Conservation (phyloP, 306 rosid species). For the Rosa multiflora region DNA sequence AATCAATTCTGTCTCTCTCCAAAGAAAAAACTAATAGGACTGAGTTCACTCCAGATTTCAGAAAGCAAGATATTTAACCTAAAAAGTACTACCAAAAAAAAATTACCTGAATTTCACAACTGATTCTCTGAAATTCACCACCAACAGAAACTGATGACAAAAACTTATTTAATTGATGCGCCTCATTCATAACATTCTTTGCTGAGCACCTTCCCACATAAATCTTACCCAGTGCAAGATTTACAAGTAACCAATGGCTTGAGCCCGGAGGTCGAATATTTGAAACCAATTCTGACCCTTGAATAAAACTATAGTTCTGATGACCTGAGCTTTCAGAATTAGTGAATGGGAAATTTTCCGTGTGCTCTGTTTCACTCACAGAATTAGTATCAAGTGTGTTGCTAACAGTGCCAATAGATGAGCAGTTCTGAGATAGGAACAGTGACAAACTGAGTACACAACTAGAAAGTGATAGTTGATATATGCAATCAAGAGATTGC, state of each 20-base stretch:
- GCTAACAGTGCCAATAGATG: constrained; percentile 39
- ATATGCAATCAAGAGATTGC: constrained; percentile 51
- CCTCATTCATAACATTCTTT: constrained; percentile 54
- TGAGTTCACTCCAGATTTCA: neutral
- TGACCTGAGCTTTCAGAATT: constrained; percentile 39
- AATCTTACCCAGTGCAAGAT: constrained; percentile 45
- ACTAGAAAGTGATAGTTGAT: constrained; percentile 65
- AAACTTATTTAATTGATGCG: constrained; percentile 53
- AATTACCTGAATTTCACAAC: constrained; percentile 76
- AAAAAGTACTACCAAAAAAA: neutral
- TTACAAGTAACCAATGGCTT: constrained; percentile 52
- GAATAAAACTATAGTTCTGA: constrained; percentile 33
- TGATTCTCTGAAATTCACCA: constrained; percentile 53
- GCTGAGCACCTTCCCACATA: constrained; percentile 59
- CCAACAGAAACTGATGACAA: constrained; percentile 55
- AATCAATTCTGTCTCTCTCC: neutral
- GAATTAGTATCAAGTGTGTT: constrained; percentile 29
- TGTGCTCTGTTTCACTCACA: constrained; percentile 35
- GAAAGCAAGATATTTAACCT: neutral
- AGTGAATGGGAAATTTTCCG: constrained; percentile 33
- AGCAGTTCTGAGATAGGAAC: constrained; percentile 34
- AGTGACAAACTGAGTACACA: constrained; percentile 39
- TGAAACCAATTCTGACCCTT: constrained; percentile 39
- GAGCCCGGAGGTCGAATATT: constrained; percentile 27
- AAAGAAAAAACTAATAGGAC: neutral